These are phyloP conservation scores for Albifimbria verrucaria DNA, from an alignment of 2,329 filamentous ascomycete species.

Conservation along the genomic window DNA sequence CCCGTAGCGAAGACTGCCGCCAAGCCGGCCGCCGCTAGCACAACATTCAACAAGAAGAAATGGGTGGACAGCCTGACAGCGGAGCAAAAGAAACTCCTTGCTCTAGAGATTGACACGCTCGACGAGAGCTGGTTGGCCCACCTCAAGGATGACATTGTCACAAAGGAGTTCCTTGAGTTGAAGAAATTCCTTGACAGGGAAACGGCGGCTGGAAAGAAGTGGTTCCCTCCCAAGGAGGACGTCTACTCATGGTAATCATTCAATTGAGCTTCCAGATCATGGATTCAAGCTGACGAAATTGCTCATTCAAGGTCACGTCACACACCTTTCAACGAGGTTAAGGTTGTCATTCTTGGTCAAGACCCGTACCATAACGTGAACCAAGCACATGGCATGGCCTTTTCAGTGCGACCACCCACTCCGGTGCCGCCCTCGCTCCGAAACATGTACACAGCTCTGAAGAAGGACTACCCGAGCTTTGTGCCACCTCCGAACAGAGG, in stretches of 20 bases:
- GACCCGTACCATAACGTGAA: conserved; percentile 96
- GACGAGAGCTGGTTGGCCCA: conserved; percentile 88
- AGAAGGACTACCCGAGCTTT: conserved; percentile 85
- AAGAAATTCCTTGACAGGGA: conserved; percentile 86
- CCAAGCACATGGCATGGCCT: conserved; percentile 94
- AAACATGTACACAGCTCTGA: conserved; percentile 89
- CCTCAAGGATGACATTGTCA: conserved; percentile 81
- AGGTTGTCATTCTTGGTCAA: conserved; percentile 90
- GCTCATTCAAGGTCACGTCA: conserved; percentile 74
- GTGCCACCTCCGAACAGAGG: conserved; percentile 67
- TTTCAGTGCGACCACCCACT: conserved; percentile 88
- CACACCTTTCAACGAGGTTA: conserved; percentile 83
- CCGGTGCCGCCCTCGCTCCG: conserved; percentile 82
- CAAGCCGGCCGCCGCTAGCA: conserved; percentile 22
- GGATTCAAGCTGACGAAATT: neutral
- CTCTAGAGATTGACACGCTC: conserved; percentile 88
- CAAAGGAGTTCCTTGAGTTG: conserved; percentile 76
- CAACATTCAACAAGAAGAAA: conserved; percentile 77
- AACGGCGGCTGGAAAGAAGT: conserved; percentile 66
- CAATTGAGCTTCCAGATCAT: conserved; percentile 16
- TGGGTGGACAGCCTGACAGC: conserved; percentile 78
- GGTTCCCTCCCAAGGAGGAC: conserved; percentile 85
- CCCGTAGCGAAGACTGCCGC: conserved; percentile 19
- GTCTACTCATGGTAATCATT: conserved; percentile 82
- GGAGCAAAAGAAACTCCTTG: conserved; percentile 79